phyloP scores from a whole-genome alignment of 257 asterid genomes.

The Paulownia fortunei region DNA sequence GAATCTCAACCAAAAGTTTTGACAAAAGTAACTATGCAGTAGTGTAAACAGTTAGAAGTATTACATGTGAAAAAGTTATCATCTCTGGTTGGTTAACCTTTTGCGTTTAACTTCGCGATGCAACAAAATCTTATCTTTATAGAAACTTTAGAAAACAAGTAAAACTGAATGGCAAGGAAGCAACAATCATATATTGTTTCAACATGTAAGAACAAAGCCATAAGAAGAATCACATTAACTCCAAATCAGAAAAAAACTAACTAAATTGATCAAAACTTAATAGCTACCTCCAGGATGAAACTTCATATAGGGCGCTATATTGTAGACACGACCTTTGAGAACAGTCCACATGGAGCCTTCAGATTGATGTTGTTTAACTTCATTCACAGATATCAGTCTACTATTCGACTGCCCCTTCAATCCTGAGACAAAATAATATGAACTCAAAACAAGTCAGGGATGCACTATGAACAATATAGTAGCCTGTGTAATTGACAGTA shows the following conservation, averaged over 20 bases:
- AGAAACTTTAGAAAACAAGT: neutral
- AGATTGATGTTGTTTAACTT: constrained; percentile 82
- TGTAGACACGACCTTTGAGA: constrained; percentile 92
- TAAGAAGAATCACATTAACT: neutral
- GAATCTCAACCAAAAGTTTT: neutral
- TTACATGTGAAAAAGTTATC: neutral
- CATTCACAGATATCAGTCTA: constrained; percentile 73
- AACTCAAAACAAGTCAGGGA: neutral
- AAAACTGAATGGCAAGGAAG: constrained; percentile 4
- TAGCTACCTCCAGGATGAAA: constrained; percentile 96
- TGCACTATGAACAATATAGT: neutral
- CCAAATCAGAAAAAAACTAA: neutral
- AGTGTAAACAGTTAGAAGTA: neutral
- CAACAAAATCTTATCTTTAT: neutral
- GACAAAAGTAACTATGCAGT: neutral
- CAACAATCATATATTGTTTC: neutral
- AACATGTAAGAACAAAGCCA: constrained; percentile 6
- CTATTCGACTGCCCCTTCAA: constrained; percentile 80
- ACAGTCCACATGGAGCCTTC: constrained; percentile 97
- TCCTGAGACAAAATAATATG: constrained; percentile 52
- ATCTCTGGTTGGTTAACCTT: neutral
- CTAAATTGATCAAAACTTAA: constrained; percentile 1
- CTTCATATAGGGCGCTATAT: constrained; percentile 88
- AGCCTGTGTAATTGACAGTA: neutral
- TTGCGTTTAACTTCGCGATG: neutral